phyloP scores from a whole-genome alignment of 75 land plant genomes.

The Pinus taeda region DNA sequence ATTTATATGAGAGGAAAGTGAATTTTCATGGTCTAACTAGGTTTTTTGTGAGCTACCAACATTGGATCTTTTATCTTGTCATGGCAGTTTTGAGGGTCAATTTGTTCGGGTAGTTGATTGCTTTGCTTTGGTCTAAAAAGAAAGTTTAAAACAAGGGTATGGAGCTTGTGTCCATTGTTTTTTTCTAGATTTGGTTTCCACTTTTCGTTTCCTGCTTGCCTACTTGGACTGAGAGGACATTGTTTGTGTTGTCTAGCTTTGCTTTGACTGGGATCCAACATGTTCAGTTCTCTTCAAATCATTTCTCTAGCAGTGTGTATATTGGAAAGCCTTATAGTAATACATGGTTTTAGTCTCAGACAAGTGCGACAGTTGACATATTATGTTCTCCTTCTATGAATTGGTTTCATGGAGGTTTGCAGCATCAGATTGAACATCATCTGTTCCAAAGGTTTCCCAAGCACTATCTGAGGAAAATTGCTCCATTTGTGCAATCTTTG shows the following conservation, averaged over 20 bases:
- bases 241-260: constrained; percentile 26
- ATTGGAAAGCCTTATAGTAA: constrained; percentile 24
- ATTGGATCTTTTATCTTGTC: background rate
- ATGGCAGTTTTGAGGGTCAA: constrained; percentile 62
- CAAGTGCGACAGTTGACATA: constrained; percentile 28
- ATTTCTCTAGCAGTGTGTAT: constrained; percentile 30
- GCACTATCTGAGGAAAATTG: constrained; percentile 58
- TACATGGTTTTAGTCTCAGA: constrained; percentile 25
- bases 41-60: constrained; percentile 57
- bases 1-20: constrained; percentile 52
- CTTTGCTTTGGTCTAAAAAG: constrained; percentile 38
- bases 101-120: constrained; percentile 49
- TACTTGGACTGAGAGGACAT: constrained; percentile 6
- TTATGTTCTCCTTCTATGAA: constrained; percentile 29
- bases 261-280: constrained; percentile 46
- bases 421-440: constrained; percentile 84
- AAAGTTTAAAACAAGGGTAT: constrained; percentile 32
- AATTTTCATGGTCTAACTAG: constrained; percentile 37
- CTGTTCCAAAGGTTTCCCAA: constrained; percentile 68
- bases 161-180: constrained; percentile 44
- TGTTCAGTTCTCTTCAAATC: constrained; percentile 43
- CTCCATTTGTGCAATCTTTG: constrained; percentile 44
- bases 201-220: too few species aligned
- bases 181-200: constrained; percentile 12
- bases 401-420: constrained; percentile 60